Conservation (phyloP, 305 asterid species). For the Fraxinus baroniana region DNA sequence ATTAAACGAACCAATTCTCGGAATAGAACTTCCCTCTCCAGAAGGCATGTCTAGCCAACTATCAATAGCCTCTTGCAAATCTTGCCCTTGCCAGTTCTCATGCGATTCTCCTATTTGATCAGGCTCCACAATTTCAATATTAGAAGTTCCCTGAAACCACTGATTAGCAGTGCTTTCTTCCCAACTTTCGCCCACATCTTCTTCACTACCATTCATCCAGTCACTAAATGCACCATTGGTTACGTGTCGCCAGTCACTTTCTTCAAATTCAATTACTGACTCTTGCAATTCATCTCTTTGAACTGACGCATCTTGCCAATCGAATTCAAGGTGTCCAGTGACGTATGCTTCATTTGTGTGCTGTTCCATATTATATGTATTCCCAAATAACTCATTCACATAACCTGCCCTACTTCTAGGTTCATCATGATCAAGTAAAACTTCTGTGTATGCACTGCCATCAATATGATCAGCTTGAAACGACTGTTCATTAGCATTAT, state of each 20-base stretch:
- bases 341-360: conserved; percentile 18
- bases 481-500: conserved; percentile 16
- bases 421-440: conserved; percentile 24
- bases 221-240: conserved; percentile 25
- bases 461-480: conserved; percentile 19
- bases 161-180: conserved; percentile 25
- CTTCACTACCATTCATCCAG: conserved; percentile 28
- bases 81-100: conserved; percentile 61
- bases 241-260: conserved; percentile 27
- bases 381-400: conserved; percentile 15
- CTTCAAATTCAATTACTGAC: conserved; percentile 30
- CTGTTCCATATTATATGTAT: conserved; percentile 21
- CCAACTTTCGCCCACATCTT: conserved; percentile 20
- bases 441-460: background rate
- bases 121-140: conserved; percentile 34
- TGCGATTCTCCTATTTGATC: conserved; percentile 49
- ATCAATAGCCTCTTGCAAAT: conserved; percentile 59
- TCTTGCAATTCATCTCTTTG: conserved; percentile 36
- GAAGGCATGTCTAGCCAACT: conserved; percentile 71
- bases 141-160: conserved; percentile 30
- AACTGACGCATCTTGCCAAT: conserved; percentile 33
- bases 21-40: conserved; percentile 43
- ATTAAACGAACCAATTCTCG: conserved; percentile 41
- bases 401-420: conserved; percentile 23
- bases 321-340: conserved; percentile 5